Evolutionary conservation across 495 filamentous ascomycete genomes (phyloP).

Genomic region (Neurospora sp.): DNA sequence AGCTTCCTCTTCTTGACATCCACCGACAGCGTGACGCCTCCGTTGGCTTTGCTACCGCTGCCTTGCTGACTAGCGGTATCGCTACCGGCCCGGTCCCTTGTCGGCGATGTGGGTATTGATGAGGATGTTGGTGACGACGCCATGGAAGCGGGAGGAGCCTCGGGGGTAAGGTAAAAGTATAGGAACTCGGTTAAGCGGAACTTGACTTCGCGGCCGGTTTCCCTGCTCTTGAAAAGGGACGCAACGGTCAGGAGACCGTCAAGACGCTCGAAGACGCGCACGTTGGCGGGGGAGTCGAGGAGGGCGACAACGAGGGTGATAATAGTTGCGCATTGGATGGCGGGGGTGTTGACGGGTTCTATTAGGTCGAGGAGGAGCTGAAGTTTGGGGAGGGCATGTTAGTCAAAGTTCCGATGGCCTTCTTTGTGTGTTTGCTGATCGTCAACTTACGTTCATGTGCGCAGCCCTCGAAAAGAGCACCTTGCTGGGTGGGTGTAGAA

Average conservation of each 20-base stretch:
- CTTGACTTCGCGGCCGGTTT: slow-evolving; percentile 78
- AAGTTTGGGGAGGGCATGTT: neutral
- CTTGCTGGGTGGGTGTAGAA: slow-evolving; percentile 89
- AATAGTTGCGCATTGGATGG: slow-evolving; percentile 80
- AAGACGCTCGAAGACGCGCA: slow-evolving; percentile 82
- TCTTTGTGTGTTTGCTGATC: neutral
- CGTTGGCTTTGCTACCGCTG: slow-evolving; percentile 5
- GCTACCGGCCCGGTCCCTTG: slow-evolving; percentile 26
- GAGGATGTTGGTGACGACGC: slow-evolving; percentile 17
- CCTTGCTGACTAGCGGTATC: slow-evolving; percentile 7
- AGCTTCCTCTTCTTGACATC: slow-evolving; percentile 82
- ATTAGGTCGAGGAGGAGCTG: slow-evolving; percentile 86
- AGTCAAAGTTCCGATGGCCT: neutral
- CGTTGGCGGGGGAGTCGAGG: slow-evolving; percentile 72
- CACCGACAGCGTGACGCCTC: slow-evolving; percentile 50
- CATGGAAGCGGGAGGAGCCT: slow-evolving; percentile 50
- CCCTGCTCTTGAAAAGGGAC: slow-evolving; percentile 76
- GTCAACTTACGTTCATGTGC: slow-evolving; percentile 71
- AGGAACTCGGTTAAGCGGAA: slow-evolving; percentile 89
- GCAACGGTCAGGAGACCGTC: slow-evolving; percentile 92
- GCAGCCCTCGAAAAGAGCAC: slow-evolving; percentile 78
- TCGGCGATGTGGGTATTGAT: slow-evolving; percentile 24
- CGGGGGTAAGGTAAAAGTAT: slow-evolving; percentile 97
- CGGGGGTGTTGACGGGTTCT: slow-evolving; percentile 82
- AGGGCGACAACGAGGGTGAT: slow-evolving; percentile 84